A percentile compares a stretch with the other conserved stretches of the same genome.
Evolutionary conservation across 31 red algal species (phyloP).

Genomic region (Odonthalia washingtoniensis): DNA sequence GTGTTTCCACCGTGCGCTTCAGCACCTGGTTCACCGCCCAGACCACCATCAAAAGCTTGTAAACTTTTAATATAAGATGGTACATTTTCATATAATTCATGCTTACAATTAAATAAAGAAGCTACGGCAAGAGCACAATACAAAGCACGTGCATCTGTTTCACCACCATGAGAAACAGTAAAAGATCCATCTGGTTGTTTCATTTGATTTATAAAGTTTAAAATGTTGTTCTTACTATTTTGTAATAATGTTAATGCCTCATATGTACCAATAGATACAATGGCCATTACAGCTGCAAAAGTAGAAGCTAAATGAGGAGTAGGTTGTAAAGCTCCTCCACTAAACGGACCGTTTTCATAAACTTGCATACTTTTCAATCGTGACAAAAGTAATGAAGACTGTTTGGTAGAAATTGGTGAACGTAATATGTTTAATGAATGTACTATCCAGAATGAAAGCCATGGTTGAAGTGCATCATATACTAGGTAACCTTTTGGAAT

Average conservation of each 20-base stretch:
- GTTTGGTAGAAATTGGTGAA: slow-evolving; percentile 14
- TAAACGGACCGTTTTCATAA: slow-evolving; percentile 66
- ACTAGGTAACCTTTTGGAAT: slow-evolving; percentile 42
- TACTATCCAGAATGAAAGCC: slow-evolving; percentile 91
- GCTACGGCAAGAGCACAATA: slow-evolving; percentile 86
- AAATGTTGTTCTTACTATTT: slow-evolving; percentile 17
- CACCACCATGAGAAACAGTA: slow-evolving; percentile 75
- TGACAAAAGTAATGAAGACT: slow-evolving; percentile 29
- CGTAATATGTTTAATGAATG: slow-evolving; percentile 81
- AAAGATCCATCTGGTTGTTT: slow-evolving; percentile 66
- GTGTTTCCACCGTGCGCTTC: slow-evolving; percentile 95
- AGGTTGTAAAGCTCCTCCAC: slow-evolving; percentile 85
- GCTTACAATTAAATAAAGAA: slow-evolving; percentile 19
- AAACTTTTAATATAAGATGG: slow-evolving; percentile 62
- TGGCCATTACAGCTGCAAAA: slow-evolving; percentile 83
- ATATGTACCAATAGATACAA: slow-evolving; percentile 70
- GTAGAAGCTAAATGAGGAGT: slow-evolving; percentile 82
- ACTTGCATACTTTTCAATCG: slow-evolving; percentile 52
- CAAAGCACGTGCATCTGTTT: slow-evolving; percentile 86
- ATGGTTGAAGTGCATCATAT: slow-evolving; percentile 86
- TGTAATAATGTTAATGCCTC: slow-evolving; percentile 64
- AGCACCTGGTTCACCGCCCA: slow-evolving; percentile 78
- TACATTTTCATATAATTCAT: slow-evolving; percentile 43
- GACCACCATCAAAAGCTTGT: slow-evolving; percentile 89
- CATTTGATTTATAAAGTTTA: slow-evolving; percentile 53